Conservation (phyloP, 768 basidiomycete genomes). For the Sarcodon aspratus region DNA sequence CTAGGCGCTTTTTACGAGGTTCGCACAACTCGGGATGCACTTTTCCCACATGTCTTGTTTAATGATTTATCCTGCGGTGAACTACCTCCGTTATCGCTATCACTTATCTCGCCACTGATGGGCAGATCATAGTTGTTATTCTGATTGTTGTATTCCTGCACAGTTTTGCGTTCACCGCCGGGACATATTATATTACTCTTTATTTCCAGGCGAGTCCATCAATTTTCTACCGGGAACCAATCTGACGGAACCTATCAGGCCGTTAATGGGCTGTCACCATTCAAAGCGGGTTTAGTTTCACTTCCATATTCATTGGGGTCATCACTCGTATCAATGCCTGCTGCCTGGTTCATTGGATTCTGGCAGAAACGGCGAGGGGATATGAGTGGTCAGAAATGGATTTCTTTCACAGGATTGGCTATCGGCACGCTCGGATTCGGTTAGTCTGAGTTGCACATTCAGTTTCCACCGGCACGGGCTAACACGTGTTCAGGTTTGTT, state of each 20-base stretch:
- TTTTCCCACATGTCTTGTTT: constrained; percentile 61
- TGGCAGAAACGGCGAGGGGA: constrained; percentile 45
- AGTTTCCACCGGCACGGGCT: neutral
- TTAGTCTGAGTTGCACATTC: constrained; percentile 20
- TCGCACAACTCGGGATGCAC: constrained; percentile 51
- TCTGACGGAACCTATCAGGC: constrained; percentile 29
- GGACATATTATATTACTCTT: constrained; percentile 77
- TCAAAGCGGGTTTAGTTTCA: constrained; percentile 63
- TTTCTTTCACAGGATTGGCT: constrained; percentile 51
- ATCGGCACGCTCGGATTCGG: constrained; percentile 68
- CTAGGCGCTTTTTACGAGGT: constrained; percentile 59
- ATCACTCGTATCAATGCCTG: constrained; percentile 76
- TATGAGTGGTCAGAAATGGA: constrained; percentile 54
- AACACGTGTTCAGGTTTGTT: constrained; percentile 43
- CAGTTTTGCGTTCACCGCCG: constrained; percentile 74
- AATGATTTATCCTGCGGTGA: constrained; percentile 47
- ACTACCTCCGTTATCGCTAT: constrained; percentile 9
- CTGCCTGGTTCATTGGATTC: constrained; percentile 71
- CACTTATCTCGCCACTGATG: constrained; percentile 4
- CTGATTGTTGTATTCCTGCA: constrained; percentile 68
- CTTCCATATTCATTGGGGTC: constrained; percentile 82
- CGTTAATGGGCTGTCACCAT: constrained; percentile 57
- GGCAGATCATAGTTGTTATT: constrained; percentile 36
- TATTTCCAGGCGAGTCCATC: constrained; percentile 58
- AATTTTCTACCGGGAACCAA: constrained; percentile 2